Evolutionary conservation across 2,329 filamentous ascomycete genomes (phyloP).

Genomic region (Lanzia echinophila): DNA sequence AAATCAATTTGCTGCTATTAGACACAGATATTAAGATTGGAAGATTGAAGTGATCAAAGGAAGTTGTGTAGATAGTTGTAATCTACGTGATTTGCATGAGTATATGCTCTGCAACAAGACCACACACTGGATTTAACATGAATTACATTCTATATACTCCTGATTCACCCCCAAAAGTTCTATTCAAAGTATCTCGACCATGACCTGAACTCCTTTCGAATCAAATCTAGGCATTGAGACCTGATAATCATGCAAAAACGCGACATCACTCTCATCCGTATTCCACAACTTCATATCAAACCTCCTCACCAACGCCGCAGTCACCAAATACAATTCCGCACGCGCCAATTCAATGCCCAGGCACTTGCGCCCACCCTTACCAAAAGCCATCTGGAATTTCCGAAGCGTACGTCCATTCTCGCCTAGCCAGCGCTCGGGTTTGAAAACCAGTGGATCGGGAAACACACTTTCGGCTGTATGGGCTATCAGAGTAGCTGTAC

Average conservation of each 20-base stretch:
- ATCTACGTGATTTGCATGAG: too few species aligned
- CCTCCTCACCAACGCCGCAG: slow-evolving; percentile 3
- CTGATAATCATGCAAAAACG: slow-evolving; percentile 9
- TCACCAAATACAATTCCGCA: slow-evolving; percentile 14
- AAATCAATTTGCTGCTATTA: too few species aligned
- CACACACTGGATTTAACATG: too few species aligned
- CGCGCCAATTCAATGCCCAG: slow-evolving; percentile 27
- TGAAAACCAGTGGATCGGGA: slow-evolving; percentile 19
- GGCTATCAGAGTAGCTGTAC: slow-evolving; percentile 11
- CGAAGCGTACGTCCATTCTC: slow-evolving; percentile 15
- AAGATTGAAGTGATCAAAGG: neutral
- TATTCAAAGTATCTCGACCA: neutral
- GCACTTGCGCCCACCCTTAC: slow-evolving; percentile 35
- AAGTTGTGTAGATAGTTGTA: neutral
- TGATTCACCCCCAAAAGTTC: too few species aligned
- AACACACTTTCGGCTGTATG: slow-evolving; percentile 31
- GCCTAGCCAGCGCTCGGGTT: slow-evolving; percentile 37
- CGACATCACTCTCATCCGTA: slow-evolving; percentile 10
- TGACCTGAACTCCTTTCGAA: neutral
- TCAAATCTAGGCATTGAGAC: neutral
- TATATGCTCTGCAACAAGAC: too few species aligned
- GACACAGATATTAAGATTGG: too few species aligned
- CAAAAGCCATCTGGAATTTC: slow-evolving; percentile 35
- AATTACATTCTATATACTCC: too few species aligned
- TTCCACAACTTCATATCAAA: slow-evolving; percentile 14